Evolutionary conservation across 306 rosid genomes (phyloP), one percentile per base, ranked within the genome.

Genomic region (Bauhinia variegata): DNA sequence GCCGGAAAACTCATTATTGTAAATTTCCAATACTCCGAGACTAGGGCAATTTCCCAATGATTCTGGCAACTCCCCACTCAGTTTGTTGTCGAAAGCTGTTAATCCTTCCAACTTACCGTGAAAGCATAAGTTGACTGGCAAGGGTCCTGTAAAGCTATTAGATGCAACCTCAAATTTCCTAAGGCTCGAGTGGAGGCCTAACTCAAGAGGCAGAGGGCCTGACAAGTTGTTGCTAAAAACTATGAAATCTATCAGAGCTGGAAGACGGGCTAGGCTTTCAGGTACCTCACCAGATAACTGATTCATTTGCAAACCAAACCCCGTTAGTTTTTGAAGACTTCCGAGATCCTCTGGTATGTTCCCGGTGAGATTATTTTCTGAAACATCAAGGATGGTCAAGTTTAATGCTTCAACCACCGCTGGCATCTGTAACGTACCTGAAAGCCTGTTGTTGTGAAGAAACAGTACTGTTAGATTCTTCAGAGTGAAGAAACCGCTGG

Each of bases 61-160:
- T 56, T 80, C 66, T 5, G 97, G 96, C 54, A 91, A 52, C 61
- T 82, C 83, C 0, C 97, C 88, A 34, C 52, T 79, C 8, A 91
- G 76, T 43, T 66, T 14, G 60, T 91, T 91, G 32, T 77, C 76
- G 41, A 43, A 65, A 32, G 65, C 78, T 30, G 76, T 56, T 46
- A 91, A 5, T n/a, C 76, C 78, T 4, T 6, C 5, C 36, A 91
- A 74, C 73, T 60, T 43, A 32, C 85, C 82, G 12, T 67, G 12
- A 36, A 65, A 49, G 65, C 97, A 88, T 65, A 88, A 72, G 16
- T 79, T 68, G 7, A 77, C 83, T 5, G 96, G 97, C 23, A 91
- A 46, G 13, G 38, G 75, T 2, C 97, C 93, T 0, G 62, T 68
- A 11, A 91, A 80, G 67, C 3, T 68, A 49, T 91, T 91, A 5